Conservation (phyloP, 257 asterid species). For the Cordia subcordata region DNA sequence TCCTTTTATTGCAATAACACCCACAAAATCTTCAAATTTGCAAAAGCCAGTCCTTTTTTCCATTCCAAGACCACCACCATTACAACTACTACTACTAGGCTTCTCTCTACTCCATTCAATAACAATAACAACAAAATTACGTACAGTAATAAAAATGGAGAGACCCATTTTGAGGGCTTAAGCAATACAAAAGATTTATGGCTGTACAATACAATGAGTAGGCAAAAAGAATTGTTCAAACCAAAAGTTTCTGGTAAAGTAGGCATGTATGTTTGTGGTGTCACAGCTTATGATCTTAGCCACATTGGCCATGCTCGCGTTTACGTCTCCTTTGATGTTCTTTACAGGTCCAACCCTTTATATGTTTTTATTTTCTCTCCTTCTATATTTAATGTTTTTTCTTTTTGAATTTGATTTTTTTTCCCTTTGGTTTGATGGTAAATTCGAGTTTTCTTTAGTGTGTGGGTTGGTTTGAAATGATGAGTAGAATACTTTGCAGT, state of each 20-base stretch:
- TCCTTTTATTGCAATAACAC: background rate
- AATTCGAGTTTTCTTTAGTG: too few relatives aligned
- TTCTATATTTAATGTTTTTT: background rate
- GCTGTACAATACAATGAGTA: conserved; percentile 84
- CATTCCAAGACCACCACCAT: background rate
- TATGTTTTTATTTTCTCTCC: background rate
- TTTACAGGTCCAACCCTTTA: conserved; percentile 48
- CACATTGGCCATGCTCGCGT: conserved; percentile 98
- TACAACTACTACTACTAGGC: background rate
- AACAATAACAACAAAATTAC: background rate
- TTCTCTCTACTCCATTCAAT: background rate
- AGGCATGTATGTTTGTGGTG: conserved; percentile 96
- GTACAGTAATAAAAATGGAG: background rate
- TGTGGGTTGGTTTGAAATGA: too few relatives aligned
- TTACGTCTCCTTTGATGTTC: conserved; percentile 85
- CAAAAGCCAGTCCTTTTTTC: background rate
- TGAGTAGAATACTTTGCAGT: too few relatives aligned
- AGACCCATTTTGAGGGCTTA: background rate
- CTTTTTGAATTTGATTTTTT: background rate
- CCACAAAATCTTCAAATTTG: background rate
- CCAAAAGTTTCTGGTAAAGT: conserved; percentile 71
- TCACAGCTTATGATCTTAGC: conserved; percentile 95
- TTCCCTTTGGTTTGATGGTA: background rate
- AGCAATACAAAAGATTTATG: conserved; percentile 39
- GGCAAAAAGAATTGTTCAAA: conserved; percentile 66